Conservation (phyloP, 106 monocot genomes). For the Cymbidium sinense region DNA sequence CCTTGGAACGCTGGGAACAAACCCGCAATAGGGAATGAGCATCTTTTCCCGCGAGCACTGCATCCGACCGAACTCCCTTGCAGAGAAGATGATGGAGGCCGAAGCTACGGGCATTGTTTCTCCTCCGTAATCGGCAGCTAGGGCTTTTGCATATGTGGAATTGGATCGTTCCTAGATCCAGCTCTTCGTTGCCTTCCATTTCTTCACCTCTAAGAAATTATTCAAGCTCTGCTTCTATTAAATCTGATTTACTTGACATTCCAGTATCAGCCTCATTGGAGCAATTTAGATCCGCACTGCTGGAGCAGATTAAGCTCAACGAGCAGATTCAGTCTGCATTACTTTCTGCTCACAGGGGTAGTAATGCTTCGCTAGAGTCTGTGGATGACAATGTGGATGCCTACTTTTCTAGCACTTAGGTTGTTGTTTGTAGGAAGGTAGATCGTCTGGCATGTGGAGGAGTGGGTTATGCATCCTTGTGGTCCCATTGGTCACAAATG, state of each 20-base stretch:
- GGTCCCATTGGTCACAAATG: too few relatives aligned
- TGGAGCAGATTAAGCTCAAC: conserved; percentile 71
- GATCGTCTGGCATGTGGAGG: too few relatives aligned
- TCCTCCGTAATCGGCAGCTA: conserved; percentile 60
- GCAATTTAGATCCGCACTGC: conserved; percentile 48
- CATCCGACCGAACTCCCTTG: conserved; percentile 10
- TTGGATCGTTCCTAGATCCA: conserved; percentile 9
- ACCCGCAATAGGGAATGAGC: too few relatives aligned
- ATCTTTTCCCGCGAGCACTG: too few relatives aligned
- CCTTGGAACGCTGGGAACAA: too few relatives aligned
- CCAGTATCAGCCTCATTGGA: conserved; percentile 4
- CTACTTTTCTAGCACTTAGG: too few relatives aligned
- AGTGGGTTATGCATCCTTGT: too few relatives aligned
- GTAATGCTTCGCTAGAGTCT: conserved; percentile 13
- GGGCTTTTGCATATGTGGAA: conserved; percentile 55
- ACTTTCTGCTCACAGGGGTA: conserved; percentile 49
- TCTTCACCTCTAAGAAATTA: conserved; percentile 1
- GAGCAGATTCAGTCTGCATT: conserved; percentile 59
- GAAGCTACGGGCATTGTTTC: conserved; percentile 62
- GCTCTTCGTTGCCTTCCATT: too few relatives aligned
- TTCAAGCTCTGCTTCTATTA: conserved; percentile 9
- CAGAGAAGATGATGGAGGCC: conserved; percentile 53
- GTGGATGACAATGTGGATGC: conserved; percentile 23
- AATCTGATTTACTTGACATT: background rate
- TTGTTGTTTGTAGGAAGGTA: too few relatives aligned